Evolutionary conservation across 2,329 filamentous ascomycete species (phyloP), one percentile per base, ranked within the genome.

Genomic region (Venturiaceae sp.): DNA sequence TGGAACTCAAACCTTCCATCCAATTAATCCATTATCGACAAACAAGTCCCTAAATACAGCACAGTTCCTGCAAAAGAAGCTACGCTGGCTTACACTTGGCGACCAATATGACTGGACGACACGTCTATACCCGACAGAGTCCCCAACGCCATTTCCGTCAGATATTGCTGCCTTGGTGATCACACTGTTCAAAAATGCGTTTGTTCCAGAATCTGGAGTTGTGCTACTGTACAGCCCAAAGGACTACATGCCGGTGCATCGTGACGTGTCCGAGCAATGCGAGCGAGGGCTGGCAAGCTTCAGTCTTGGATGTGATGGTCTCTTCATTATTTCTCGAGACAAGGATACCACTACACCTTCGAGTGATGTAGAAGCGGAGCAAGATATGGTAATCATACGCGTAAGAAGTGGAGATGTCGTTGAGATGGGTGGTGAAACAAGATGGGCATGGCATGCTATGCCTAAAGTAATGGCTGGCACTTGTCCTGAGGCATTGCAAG

Each of bases 51-150:
- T 96, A 8, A 80, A 83, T 2, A 77, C 88, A 57, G 77, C 81
- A 53, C 85, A 86, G 66, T 83, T 92, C 34, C 77, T 97, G 44
- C 82, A 85, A 59, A 87, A 86, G 62, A 92, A 89, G 62, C 80
- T 97, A 26, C 90, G 92, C 64, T 99, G 94, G 94, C 83, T 95
- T 44, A 97, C 92, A 0, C 81, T 99, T 2, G 94, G 94, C 54
- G 92, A 91, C 0, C 94, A 97, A 71, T 97, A 97, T 71, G 88
- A 97, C 74, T 97, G 92, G 94, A 94, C 91, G 0, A 82, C 84
- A 59, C 92, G 95, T 63, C 75, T 82, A 13, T 97, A 97, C 67
- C 90, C 92, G 0, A 69, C 76, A 9, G 78, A 80, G 19, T 61
- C 70, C 3, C 85, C 88, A 0, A 90, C 90, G 0, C 66, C 74